phyloP scores from a whole-genome alignment of 306 rosid species.

The Chamaecrista fasciculata region DNA sequence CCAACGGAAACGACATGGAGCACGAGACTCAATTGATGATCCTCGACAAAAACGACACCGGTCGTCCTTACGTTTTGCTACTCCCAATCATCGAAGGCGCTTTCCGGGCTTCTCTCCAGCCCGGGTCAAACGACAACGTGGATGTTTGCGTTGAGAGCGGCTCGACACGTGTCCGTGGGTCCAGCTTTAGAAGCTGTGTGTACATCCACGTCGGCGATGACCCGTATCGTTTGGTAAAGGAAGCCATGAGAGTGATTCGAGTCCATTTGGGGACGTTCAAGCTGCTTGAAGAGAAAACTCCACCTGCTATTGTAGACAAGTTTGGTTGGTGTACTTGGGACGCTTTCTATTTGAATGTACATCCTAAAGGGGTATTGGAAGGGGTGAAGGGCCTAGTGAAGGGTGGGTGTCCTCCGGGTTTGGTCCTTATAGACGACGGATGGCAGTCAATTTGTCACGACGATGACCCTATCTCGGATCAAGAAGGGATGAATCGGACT shows the following conservation, averaged over 20 bases:
- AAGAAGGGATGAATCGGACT: constrained; percentile 34
- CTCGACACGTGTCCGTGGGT: constrained; percentile 42
- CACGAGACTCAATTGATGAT: constrained; percentile 64
- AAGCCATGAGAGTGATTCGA: constrained; percentile 44
- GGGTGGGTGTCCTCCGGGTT: constrained; percentile 66
- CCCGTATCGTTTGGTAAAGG: constrained; percentile 48
- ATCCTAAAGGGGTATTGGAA: constrained; percentile 49
- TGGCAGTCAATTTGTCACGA: constrained; percentile 62
- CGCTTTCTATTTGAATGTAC: constrained; percentile 65
- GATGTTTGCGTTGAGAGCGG: constrained; percentile 68
- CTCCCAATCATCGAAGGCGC: constrained; percentile 61
- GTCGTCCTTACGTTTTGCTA: constrained; percentile 54
- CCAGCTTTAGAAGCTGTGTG: constrained; percentile 46
- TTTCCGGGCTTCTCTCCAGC: constrained; percentile 55
- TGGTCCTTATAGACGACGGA: constrained; percentile 66
- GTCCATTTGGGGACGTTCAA: constrained; percentile 56
- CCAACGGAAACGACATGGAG: constrained; percentile 46
- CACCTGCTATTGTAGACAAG: constrained; percentile 54
- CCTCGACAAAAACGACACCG: constrained; percentile 32
- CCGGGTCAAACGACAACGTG: constrained; percentile 30
- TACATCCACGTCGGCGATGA: constrained; percentile 57
- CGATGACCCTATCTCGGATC: constrained; percentile 28
- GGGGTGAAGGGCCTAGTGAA: constrained; percentile 52
- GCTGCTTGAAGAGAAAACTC: constrained; percentile 54
- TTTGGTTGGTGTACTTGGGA: constrained; percentile 92